A percentile compares a stretch with the other conserved stretches of the same genome.
phyloP scores from a whole-genome alignment of 176 grass and related monocot genomes.

The Ampelocalamus luodianensis region DNA sequence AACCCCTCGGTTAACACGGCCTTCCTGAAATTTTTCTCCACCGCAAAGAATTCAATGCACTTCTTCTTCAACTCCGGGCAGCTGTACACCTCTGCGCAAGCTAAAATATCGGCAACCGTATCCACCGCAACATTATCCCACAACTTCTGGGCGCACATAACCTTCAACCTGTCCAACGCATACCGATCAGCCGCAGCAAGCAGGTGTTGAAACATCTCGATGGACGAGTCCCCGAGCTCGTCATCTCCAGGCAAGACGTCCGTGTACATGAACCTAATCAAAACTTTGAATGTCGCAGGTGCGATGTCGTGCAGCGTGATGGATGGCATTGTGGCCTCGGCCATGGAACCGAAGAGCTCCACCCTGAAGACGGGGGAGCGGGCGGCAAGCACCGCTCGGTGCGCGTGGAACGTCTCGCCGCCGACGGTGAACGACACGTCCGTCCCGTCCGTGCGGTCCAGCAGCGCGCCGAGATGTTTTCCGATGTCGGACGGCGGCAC shows the following conservation, averaged over 20 bases:
- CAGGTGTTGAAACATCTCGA: too few relatives aligned
- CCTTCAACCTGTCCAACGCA: too few relatives aligned
- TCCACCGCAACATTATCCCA: too few relatives aligned
- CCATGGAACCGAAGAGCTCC: slow-evolving; percentile 43
- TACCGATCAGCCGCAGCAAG: too few relatives aligned
- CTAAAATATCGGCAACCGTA: too few relatives aligned
- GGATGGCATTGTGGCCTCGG: neutral
- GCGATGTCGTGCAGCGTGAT: slow-evolving; percentile 27
- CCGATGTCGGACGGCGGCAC: neutral
- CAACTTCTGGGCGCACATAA: too few relatives aligned
- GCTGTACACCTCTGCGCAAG: slow-evolving; percentile 40
- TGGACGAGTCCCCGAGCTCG: neutral
- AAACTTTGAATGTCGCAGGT: neutral
- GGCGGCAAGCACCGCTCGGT: slow-evolving; percentile 25
- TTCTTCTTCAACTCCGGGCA: slow-evolving; percentile 47
- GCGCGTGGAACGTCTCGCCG: slow-evolving; percentile 24
- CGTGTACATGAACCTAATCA: slow-evolving; percentile 58
- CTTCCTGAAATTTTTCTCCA: slow-evolving; percentile 39
- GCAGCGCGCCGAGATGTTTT: slow-evolving; percentile 8
- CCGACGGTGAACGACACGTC: slow-evolving; percentile 39
- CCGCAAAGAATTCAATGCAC: slow-evolving; percentile 46
- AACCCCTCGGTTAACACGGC: neutral
- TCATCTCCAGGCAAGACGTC: slow-evolving; percentile 8
- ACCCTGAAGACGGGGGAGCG: slow-evolving; percentile 51
- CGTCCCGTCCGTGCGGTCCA: neutral